Percentiles rank a stretch among this genome's conserved stretches.
These are phyloP conservation scores for Pachysandra terminalis DNA, from an alignment of 164 flowering plant genomes.

Conservation along the genomic window DNA sequence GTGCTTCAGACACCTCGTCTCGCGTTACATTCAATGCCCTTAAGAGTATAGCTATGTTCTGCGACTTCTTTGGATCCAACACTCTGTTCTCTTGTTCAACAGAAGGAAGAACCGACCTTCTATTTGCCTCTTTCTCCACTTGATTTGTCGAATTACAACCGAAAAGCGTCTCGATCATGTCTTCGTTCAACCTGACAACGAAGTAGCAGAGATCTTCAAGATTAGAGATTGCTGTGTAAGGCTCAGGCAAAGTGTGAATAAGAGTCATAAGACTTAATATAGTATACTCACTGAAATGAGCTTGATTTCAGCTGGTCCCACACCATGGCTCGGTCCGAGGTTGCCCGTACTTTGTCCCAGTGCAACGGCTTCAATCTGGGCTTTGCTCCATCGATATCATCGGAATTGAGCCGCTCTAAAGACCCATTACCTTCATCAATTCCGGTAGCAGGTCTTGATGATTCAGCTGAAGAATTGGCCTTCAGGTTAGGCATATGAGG, in stretches of 20 bases:
- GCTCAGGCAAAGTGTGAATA: neutral
- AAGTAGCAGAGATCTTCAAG: constrained; percentile 9
- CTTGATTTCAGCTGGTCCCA: constrained; percentile 96
- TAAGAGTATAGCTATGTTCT: constrained; percentile 90
- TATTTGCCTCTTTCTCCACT: constrained; percentile 49
- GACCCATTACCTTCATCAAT: constrained; percentile 18
- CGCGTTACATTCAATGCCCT: constrained; percentile 92
- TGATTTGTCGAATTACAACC: constrained; percentile 65
- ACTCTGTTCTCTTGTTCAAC: constrained; percentile 70
- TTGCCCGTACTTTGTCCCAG: constrained; percentile 98
- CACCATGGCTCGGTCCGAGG: constrained; percentile 86
- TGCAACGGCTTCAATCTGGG: constrained; percentile 91
- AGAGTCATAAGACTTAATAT: neutral
- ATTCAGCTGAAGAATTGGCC: constrained; percentile 11
- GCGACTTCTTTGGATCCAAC: constrained; percentile 95
- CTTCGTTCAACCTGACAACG: constrained; percentile 78
- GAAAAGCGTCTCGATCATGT: constrained; percentile 90
- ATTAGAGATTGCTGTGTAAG: neutral
- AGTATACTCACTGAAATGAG: constrained; percentile 92
- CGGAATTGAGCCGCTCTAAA: constrained; percentile 36
- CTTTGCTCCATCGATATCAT: constrained; percentile 43
- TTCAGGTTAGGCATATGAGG: constrained; percentile 25
- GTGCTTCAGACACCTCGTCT: constrained; percentile 93
- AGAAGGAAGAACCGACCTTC: constrained; percentile 56
- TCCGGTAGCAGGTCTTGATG: constrained; percentile 21